Percentiles rank a stretch among this genome's conserved stretches.
These are phyloP conservation scores for Carex littledalei DNA, from an alignment of 176 grass and related monocot genomes.

Conservation along the genomic window DNA sequence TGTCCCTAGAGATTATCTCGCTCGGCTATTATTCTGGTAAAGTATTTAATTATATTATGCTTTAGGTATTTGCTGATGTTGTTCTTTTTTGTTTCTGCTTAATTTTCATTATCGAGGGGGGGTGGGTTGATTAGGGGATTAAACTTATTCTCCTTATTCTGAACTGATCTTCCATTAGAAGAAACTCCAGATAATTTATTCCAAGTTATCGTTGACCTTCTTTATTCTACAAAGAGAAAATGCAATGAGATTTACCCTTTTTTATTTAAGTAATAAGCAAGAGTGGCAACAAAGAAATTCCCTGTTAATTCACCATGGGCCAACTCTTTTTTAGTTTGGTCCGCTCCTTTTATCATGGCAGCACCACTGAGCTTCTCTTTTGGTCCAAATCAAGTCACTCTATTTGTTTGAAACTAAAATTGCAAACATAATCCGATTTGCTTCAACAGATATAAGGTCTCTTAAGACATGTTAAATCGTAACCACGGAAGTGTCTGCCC, in stretches of 20 bases:
- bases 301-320: not conserved
- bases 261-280: not conserved
- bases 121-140: not conserved
- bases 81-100: not conserved
- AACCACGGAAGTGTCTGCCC: not conserved
- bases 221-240: not conserved
- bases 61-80: not conserved
- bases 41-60: constrained; percentile 3
- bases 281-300: not conserved
- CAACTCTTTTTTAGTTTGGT: not conserved
- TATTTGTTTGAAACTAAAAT: not conserved
- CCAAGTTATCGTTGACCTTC: not conserved
- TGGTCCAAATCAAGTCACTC: not conserved
- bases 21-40: constrained; percentile 96
- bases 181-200: not conserved
- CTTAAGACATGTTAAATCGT: not conserved
- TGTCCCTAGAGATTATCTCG: constrained; percentile 79
- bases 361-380: not conserved
- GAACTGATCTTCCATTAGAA: not conserved
- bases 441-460: not conserved
- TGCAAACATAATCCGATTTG: not conserved
- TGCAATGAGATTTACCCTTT: not conserved
- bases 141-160: not conserved
- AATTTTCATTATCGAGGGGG: not conserved
- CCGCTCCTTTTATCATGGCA: not conserved